phyloP scores from a whole-genome alignment of 352 stramenopile species.

The Phytophthora cryptogea region DNA sequence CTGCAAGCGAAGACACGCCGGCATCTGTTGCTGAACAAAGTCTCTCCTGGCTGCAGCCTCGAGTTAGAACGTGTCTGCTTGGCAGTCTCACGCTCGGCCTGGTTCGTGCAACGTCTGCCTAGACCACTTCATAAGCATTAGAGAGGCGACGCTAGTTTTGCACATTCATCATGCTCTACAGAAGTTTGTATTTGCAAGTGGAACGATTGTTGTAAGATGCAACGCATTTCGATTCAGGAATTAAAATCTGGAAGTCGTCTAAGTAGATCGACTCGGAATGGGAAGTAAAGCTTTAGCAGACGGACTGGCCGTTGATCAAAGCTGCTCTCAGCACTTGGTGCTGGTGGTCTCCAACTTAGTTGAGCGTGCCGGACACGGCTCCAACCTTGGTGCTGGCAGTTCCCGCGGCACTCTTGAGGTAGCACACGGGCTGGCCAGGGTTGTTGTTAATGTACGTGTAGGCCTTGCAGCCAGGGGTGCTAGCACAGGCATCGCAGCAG shows the following conservation, averaged over 20 bases:
- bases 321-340: not conserved
- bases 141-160: no score
- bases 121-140: no score
- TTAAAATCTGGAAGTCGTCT: no score
- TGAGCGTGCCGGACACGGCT: constrained; percentile 41
- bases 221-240: no score
- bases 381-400: constrained; percentile 24
- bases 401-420: constrained; percentile 37
- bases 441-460: constrained; percentile 57
- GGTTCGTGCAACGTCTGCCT: no score
- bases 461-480: constrained; percentile 38
- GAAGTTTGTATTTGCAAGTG: not conserved
- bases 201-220: no score
- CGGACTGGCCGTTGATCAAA: not conserved
- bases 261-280: no score
- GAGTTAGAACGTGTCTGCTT: not conserved
- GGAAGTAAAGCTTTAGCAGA: not conserved
- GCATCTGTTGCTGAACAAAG: not conserved
- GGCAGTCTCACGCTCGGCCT: not conserved
- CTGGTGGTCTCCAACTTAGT: constrained; percentile 30
- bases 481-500: constrained; percentile 48
- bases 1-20: not conserved
- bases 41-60: not conserved
- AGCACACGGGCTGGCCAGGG: constrained; percentile 26
- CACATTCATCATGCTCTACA: not conserved